Evolutionary conservation across 306 rosid species (phyloP).

Genomic region (Lagenaria siceraria): DNA sequence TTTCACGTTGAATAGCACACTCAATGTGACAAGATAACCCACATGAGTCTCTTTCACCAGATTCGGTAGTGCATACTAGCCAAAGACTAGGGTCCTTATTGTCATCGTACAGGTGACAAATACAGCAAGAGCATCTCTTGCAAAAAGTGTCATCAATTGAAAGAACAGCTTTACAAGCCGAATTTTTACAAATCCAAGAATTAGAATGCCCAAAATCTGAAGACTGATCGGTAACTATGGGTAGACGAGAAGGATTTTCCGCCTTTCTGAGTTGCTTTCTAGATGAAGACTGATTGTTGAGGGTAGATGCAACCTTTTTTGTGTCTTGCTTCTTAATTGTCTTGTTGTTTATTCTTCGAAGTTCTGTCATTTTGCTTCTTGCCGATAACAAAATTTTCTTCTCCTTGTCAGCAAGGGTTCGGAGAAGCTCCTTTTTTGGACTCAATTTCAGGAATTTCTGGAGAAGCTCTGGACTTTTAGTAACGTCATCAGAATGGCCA

Average conservation of each 20-base stretch:
- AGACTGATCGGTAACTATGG: conserved; percentile 50
- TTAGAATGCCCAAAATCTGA: conserved; percentile 51
- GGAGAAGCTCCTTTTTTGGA: conserved; percentile 57
- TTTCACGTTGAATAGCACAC: conserved; percentile 83
- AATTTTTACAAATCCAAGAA: conserved; percentile 91
- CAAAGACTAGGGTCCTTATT: conserved; percentile 99
- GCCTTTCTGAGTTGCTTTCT: conserved; percentile 81
- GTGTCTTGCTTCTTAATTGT: conserved; percentile 62
- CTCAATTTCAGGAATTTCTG: conserved; percentile 67
- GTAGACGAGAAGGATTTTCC: conserved; percentile 62
- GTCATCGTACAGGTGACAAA: conserved; percentile 91
- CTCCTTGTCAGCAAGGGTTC: conserved; percentile 47
- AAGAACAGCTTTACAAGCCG: conserved; percentile 93
- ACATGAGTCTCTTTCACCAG: conserved; percentile 72
- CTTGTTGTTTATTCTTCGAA: conserved; percentile 41
- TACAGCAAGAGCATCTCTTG: conserved; percentile 98
- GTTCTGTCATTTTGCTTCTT: conserved; percentile 46
- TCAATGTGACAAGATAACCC: conserved; percentile 94
- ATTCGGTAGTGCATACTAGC: conserved; percentile 84
- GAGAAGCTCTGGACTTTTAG: conserved; percentile 61
- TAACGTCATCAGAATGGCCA: conserved; percentile 68
- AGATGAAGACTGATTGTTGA: conserved; percentile 39
- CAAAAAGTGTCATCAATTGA: conserved; percentile 87
- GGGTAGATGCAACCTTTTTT: conserved; percentile 44
- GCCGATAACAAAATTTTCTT: conserved; percentile 33